Evolutionary conservation across 257 asterid genomes (phyloP).

Genomic region (Salvia hispanica): DNA sequence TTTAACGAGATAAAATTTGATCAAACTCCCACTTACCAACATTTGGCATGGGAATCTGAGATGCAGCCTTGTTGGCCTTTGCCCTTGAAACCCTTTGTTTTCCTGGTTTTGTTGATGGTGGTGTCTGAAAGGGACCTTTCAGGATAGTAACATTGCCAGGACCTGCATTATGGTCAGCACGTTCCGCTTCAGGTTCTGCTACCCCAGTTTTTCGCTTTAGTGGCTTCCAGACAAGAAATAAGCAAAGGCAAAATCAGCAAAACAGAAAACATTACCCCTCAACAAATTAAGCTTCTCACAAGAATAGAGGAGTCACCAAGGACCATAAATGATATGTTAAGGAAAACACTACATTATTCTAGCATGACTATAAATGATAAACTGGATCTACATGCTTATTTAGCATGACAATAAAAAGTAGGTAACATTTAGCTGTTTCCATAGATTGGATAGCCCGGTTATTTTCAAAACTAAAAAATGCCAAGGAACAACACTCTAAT

Average conservation of each 20-base stretch:
- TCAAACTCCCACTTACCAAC: slow-evolving; percentile 55
- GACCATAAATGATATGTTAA: neutral
- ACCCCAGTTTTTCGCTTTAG: slow-evolving; percentile 63
- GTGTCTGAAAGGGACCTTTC: slow-evolving; percentile 57
- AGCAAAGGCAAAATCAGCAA: slow-evolving; percentile 31
- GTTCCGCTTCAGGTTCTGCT: slow-evolving; percentile 50
- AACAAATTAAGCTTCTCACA: slow-evolving; percentile 19
- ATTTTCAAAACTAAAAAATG: no score
- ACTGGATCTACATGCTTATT: neutral
- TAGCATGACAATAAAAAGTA: neutral
- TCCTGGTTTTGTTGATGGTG: slow-evolving; percentile 72
- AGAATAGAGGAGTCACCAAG: slow-evolving; percentile 23
- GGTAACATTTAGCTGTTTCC: slow-evolving; percentile 4
- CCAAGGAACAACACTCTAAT: no score
- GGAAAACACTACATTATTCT: slow-evolving; percentile 10
- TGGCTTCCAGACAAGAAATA: slow-evolving; percentile 46
- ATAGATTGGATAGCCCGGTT: no score
- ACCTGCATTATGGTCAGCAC: slow-evolving; percentile 49
- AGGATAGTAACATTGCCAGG: slow-evolving; percentile 37
- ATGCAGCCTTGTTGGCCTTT: slow-evolving; percentile 65
- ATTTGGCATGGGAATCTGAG: slow-evolving; percentile 55
- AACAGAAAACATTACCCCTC: neutral
- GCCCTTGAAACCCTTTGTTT: slow-evolving; percentile 76
- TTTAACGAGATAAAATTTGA: slow-evolving; percentile 9
- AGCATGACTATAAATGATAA: neutral